Percentiles rank a stretch among this genome's conserved stretches.
Conservation (phyloP, 129 eudicot genomes). For the Smallanthus sonchifolius region DNA sequence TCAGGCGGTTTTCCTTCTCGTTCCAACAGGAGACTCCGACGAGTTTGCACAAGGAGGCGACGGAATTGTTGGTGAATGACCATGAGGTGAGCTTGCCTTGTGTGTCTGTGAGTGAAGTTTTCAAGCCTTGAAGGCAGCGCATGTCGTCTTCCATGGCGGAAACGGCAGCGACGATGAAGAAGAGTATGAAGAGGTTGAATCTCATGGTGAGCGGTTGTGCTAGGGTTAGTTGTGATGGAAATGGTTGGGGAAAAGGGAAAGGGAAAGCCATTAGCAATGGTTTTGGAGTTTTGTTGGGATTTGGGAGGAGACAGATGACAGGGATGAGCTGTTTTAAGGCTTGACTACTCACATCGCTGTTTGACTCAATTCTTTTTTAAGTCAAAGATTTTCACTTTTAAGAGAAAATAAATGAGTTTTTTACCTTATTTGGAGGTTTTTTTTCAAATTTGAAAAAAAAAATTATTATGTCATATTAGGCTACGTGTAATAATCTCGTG, state of each 20-base stretch:
- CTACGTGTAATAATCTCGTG: too few relatives aligned
- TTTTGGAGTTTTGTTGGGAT: slow-evolving; percentile 10
- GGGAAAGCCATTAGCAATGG: slow-evolving; percentile 11
- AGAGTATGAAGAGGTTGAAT: slow-evolving; percentile 2
- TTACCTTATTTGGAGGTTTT: not conserved
- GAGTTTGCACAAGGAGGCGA: slow-evolving; percentile 48
- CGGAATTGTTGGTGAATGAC: slow-evolving; percentile 51
- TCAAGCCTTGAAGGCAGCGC: slow-evolving; percentile 52
- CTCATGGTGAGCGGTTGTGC: slow-evolving; percentile 8
- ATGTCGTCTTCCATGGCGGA: slow-evolving; percentile 64
- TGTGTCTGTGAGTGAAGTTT: slow-evolving; percentile 49
- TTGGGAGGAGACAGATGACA: slow-evolving; percentile 30
- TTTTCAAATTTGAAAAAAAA: too few relatives aligned
- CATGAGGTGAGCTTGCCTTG: slow-evolving; percentile 39
- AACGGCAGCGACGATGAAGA: not conserved
- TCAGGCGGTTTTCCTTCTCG: slow-evolving; percentile 62
- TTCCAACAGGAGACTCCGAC: slow-evolving; percentile 74
- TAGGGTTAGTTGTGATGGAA: slow-evolving; percentile 14
- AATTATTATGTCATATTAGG: not conserved
- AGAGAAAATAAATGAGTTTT: not conserved
- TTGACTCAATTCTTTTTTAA: slow-evolving; percentile 27
- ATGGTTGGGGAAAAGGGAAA: not conserved
- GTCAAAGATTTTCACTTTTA: slow-evolving; percentile 13
- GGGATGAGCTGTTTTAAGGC: slow-evolving; percentile 23
- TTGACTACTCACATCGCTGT: slow-evolving; percentile 29